A percentile compares a stretch with the other conserved stretches of the same genome.
Evolutionary conservation across 768 basidiomycete species (phyloP).

Genomic region (Mycena haematopus): DNA sequence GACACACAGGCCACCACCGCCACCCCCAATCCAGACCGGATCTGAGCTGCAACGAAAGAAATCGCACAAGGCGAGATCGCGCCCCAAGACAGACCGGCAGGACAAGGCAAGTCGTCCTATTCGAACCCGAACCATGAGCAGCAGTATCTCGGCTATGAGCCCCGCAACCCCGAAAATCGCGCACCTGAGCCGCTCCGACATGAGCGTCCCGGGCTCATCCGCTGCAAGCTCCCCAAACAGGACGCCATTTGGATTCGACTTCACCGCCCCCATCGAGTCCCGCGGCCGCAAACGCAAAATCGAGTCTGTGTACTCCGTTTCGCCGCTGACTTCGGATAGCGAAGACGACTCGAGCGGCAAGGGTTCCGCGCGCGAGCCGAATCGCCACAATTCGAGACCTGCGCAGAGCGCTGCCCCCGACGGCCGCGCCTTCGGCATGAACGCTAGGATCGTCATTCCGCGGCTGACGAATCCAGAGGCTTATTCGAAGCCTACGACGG

Average conservation of each 20-base stretch:
- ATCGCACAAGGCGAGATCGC: slow-evolving; percentile 21
- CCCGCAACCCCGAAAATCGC: slow-evolving; percentile 24
- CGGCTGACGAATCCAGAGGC: slow-evolving; percentile 23
- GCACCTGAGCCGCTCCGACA: not conserved
- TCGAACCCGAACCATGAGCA: slow-evolving; percentile 26
- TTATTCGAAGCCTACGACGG: slow-evolving; percentile 15
- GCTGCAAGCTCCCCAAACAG: slow-evolving; percentile 19
- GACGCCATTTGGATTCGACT: slow-evolving; percentile 24
- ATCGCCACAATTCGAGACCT: not conserved
- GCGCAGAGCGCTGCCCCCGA: slow-evolving; percentile 17
- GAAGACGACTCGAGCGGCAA: slow-evolving; percentile 18
- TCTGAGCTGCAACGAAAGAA: slow-evolving; percentile 20
- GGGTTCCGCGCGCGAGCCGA: slow-evolving; percentile 14
- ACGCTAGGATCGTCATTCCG: slow-evolving; percentile 28
- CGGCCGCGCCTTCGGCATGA: slow-evolving; percentile 23
- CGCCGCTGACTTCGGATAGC: slow-evolving; percentile 28
- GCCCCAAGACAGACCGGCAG: slow-evolving; percentile 9
- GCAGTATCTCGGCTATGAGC: slow-evolving; percentile 20
- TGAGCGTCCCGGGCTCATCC: slow-evolving; percentile 18
- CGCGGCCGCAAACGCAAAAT: slow-evolving; percentile 31
- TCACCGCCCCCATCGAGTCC: slow-evolving; percentile 30
- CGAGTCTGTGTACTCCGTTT: slow-evolving; percentile 26
- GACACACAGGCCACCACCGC: not conserved
- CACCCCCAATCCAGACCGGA: slow-evolving; percentile 20
- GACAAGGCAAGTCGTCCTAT: slow-evolving; percentile 20